Base-by-base conservation (phyloP, 176 grass and related monocot species). In the Oryza rufipogon region DNA sequence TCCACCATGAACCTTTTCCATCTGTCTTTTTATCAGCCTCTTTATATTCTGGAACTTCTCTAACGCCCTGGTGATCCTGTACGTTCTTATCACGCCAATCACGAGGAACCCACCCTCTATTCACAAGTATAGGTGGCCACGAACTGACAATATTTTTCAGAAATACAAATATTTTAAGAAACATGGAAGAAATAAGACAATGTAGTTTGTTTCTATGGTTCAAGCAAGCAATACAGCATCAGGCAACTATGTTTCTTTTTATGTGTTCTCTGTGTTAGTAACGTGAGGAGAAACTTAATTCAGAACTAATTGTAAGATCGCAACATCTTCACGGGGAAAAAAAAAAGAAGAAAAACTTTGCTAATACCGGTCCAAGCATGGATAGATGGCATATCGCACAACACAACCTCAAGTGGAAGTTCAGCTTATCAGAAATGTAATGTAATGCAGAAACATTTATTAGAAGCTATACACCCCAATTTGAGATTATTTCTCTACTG, bases 71-170 rank as follows among this genome's bases (percentile, higher is more conserved):
- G 28, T 83, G 65, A 61, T 73, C 84, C 75, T 78, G 86, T 19
- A 80, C 68, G 10, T 45, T 82, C 76, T 93, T 96, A 80, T 96
- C 87, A 70, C 86, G 89, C 93, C 93, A 96, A 23, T 45, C 88
- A 66, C 89, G 93, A 48, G 96, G 96, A 87, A 94, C 84, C 96
- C 96, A 99, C 56, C 96, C 96, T 93, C 96, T 94, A 64, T 99
- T 99, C 74, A 99, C 93, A 75, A 99, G 89, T 70, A 96, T 74
- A 68, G 93, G 90, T 75, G 81, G 75, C 91, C 95, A 93, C 91
- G 90, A 80, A 88, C 91, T 99, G 96, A 89, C 81, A 88, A 83
- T 22, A 76, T 91, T 89, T 81, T 66, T 89, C 85, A 96, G 81
- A 72, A 86, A 83, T 44, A 77, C 68, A 83, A 66, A 66, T 5